A percentile compares a stretch with the other conserved stretches of the same genome.
Evolutionary conservation across 805 yeast species (phyloP).

Genomic region (Lachancea fermentati): DNA sequence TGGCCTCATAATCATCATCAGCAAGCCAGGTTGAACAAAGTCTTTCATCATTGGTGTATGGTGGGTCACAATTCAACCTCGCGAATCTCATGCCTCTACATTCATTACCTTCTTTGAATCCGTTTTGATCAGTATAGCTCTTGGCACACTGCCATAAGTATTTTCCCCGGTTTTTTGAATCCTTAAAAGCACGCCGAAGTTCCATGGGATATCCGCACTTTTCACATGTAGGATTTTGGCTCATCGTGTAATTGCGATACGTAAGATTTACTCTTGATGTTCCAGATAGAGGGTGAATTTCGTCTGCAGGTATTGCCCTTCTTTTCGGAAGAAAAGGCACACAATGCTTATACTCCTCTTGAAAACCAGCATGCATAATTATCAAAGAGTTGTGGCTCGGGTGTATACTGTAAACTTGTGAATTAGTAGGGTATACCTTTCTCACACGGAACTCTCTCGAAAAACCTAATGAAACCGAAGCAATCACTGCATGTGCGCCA

Average conservation of each 20-base stretch:
- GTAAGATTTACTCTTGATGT: slow-evolving; percentile 57
- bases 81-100: slow-evolving; percentile 51
- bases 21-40: slow-evolving; percentile 44
- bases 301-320: slow-evolving; percentile 35
- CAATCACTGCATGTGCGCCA: slow-evolving; percentile 68
- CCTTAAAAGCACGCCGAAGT: slow-evolving; percentile 50
- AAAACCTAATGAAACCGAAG: slow-evolving; percentile 63
- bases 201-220: slow-evolving; percentile 40
- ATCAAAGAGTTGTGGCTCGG: slow-evolving; percentile 65
- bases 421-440: slow-evolving; percentile 32
- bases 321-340: slow-evolving; percentile 34
- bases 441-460: slow-evolving; percentile 62
- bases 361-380: slow-evolving; percentile 75
- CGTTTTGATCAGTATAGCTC: slow-evolving; percentile 32
- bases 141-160: slow-evolving; percentile 66
- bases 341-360: slow-evolving; percentile 67
- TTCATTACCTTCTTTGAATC: slow-evolving; percentile 25
- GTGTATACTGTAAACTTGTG: slow-evolving; percentile 36
- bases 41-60: slow-evolving; percentile 31
- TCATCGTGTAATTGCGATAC: slow-evolving; percentile 47
- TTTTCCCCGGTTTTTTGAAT: slow-evolving; percentile 42
- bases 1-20: slow-evolving; percentile 35
- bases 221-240: slow-evolving; percentile 40
- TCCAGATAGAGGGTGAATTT: slow-evolving; percentile 45
- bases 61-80: slow-evolving; percentile 35